Evolutionary conservation across 2,329 filamentous ascomycete genomes (phyloP), one percentile per base, ranked within the genome.

Genomic region (Sclerotinia subarctica): DNA sequence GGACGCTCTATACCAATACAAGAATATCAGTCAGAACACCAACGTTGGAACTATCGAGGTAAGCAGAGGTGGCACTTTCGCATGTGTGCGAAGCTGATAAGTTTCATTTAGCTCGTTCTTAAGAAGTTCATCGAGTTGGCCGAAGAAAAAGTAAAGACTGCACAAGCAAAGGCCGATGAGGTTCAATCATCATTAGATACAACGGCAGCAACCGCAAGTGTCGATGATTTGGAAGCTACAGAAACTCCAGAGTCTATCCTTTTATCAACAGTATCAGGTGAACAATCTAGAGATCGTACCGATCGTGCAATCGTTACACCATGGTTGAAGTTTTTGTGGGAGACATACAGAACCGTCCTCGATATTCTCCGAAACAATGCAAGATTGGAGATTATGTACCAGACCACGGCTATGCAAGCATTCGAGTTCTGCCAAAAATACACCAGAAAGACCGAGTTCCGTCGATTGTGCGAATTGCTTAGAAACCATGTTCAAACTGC

Each of bases 331-430:
- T 99, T 99, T 79, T 85, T 99, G 71, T 99, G 95, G 95, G 95
- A 99, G 85, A 97, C 95, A 21, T 99, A 99, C 84, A 91, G 95
- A 71, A 99, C 95, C 49, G 95, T 99, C 52, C 87, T 99, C 77
- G 95, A 99, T 77, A 99, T 99, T 77, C 89, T 99, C 77, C 94
- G 96, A 84, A 99, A 99, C 86, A 99, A 99, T 84, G 94, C 95
- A 68, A 90, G 95, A 69, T 88, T 99, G 68, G 95, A 99, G 84
- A 88, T 96, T 69, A 94, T 98, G 84, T 99, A 99, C 82, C 95
- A 99, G 87, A 93, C 90, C 80, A 99, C 95, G 67, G 95, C 95
- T 74, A 93, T 94, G 80, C 95, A 98, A 83, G 95, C 95, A 64
- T 99, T 99, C 84, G 92, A 97, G 80, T 99, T 99, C 83, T 99